Evolutionary conservation across 2,329 filamentous ascomycete species (phyloP).

Genomic region (Epichloe baconii): DNA sequence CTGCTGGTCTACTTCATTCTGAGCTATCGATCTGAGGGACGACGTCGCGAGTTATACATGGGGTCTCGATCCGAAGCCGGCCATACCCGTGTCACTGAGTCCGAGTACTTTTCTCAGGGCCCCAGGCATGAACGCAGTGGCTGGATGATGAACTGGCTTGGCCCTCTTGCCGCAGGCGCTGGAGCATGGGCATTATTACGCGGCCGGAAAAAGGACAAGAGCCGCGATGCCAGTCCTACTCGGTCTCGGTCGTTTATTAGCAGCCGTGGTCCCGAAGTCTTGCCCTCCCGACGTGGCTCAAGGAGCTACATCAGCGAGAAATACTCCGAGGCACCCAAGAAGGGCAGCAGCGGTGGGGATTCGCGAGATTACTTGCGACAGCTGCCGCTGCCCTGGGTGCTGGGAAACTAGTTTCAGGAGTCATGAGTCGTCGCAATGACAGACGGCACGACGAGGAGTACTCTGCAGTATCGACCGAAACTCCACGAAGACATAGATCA

Average conservation of each 20-base stretch:
- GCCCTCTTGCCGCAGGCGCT: conserved; percentile 38
- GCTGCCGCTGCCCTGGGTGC: conserved; percentile 50
- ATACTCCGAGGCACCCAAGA: conserved; percentile 35
- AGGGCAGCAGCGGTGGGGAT: conserved; percentile 34
- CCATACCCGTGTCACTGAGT: conserved; percentile 26
- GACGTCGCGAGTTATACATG: conserved; percentile 39
- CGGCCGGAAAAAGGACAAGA: conserved; percentile 29
- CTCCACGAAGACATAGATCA: conserved; percentile 35
- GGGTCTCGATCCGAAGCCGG: conserved; percentile 41
- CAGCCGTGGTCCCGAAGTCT: conserved; percentile 32
- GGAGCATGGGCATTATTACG: conserved; percentile 34
- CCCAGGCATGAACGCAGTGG: conserved; percentile 19
- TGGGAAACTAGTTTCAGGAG: conserved; percentile 45
- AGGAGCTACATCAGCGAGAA: conserved; percentile 55
- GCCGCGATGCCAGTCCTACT: conserved; percentile 29
- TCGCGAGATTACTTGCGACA: conserved; percentile 47
- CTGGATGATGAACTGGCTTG: conserved; percentile 31
- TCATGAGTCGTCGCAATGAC: conserved; percentile 39
- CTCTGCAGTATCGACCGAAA: conserved; percentile 49
- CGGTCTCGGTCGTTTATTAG: conserved; percentile 22
- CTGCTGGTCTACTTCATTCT: conserved; percentile 68
- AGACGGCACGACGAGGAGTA: conserved; percentile 42
- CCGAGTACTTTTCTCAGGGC: conserved; percentile 25
- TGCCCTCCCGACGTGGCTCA: conserved; percentile 39
- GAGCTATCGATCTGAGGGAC: conserved; percentile 51